A percentile compares a stretch with the other conserved stretches of the same genome.
These are phyloP conservation scores for Apiotrichum laibachii DNA, from an alignment of 1,284 basidiomycete species.

Conservation along the genomic window DNA sequence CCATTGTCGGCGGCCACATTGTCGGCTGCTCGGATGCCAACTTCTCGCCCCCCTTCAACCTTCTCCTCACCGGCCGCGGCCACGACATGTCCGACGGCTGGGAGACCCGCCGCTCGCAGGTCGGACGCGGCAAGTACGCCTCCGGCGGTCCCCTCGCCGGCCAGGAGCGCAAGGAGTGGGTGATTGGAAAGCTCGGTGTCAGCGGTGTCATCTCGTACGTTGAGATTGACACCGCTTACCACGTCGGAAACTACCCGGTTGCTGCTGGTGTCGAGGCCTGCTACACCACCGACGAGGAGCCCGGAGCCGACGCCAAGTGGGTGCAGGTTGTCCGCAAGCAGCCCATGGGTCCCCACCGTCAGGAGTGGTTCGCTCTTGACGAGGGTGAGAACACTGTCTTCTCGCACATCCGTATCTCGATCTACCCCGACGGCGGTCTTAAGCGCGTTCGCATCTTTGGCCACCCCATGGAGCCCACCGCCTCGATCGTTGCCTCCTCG, in stretches of 20 bases:
- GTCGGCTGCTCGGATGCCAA: slow-evolving; percentile 72
- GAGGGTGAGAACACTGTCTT: slow-evolving; percentile 61
- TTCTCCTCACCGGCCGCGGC: slow-evolving; percentile 85
- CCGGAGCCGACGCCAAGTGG: slow-evolving; percentile 60
- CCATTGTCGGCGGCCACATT: slow-evolving; percentile 76
- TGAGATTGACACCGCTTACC: slow-evolving; percentile 92
- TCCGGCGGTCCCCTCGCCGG: slow-evolving; percentile 27
- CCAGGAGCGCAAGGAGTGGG: slow-evolving; percentile 85
- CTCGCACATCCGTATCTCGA: slow-evolving; percentile 83
- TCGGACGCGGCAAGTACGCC: slow-evolving; percentile 60
- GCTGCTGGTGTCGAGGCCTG: slow-evolving; percentile 47
- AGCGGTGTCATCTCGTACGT: slow-evolving; percentile 70
- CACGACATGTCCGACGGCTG: slow-evolving; percentile 96
- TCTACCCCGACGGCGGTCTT: slow-evolving; percentile 92
- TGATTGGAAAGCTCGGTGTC: slow-evolving; percentile 76
- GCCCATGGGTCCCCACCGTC: slow-evolving; percentile 82
- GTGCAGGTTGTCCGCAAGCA: slow-evolving; percentile 68
- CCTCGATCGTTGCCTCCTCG: slow-evolving; percentile 6
- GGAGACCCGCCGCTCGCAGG: slow-evolving; percentile 90
- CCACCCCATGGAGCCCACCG: slow-evolving; percentile 48
- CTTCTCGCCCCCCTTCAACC: slow-evolving; percentile 86
- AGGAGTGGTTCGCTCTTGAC: slow-evolving; percentile 82
- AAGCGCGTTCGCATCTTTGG: slow-evolving; percentile 86
- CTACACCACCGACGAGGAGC: slow-evolving; percentile 30
- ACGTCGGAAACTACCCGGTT: slow-evolving; percentile 94